These are phyloP conservation scores for Sordaria brevicollis DNA, from an alignment of 495 filamentous ascomycete genomes.

Conservation along the genomic window DNA sequence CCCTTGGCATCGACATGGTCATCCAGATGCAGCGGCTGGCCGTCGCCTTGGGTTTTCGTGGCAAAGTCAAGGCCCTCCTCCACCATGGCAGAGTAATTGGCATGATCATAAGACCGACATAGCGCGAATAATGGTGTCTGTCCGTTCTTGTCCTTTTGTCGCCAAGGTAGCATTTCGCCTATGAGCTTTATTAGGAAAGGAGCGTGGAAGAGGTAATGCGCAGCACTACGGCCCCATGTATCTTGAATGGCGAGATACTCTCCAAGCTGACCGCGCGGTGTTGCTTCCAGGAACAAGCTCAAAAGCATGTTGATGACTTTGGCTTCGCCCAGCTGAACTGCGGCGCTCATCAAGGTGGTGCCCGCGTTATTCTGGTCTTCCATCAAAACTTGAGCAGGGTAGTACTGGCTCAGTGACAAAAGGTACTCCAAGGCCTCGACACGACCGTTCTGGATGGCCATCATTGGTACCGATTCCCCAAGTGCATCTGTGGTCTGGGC, in stretches of 20 bases:
- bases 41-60: constrained; percentile 62
- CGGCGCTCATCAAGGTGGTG: constrained; percentile 83
- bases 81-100: constrained; percentile 78
- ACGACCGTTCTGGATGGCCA: constrained; percentile 77
- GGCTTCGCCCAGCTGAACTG: constrained; percentile 76
- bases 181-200: constrained; percentile 68
- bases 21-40: constrained; percentile 73
- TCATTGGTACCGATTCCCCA: constrained; percentile 89
- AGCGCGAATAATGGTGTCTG: constrained; percentile 94
- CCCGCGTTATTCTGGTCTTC: constrained; percentile 81
- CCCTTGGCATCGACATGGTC: constrained; percentile 88
- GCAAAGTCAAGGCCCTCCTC: constrained; percentile 66
- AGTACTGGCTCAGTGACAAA: constrained; percentile 63
- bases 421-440: constrained; percentile 65
- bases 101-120: constrained; percentile 91
- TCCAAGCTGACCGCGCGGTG: constrained; percentile 33
- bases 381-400: constrained; percentile 54
- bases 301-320: constrained; percentile 68
- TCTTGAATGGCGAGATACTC: constrained; percentile 70
- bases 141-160: constrained; percentile 84
- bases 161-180: constrained; percentile 74
- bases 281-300: constrained; percentile 40
- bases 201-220: constrained; percentile 93
- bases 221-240: constrained; percentile 74
- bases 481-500: constrained; percentile 69